Evolutionary conservation across 176 grass and related monocot species (phyloP).

Genomic region (Zoysia pacifica): DNA sequence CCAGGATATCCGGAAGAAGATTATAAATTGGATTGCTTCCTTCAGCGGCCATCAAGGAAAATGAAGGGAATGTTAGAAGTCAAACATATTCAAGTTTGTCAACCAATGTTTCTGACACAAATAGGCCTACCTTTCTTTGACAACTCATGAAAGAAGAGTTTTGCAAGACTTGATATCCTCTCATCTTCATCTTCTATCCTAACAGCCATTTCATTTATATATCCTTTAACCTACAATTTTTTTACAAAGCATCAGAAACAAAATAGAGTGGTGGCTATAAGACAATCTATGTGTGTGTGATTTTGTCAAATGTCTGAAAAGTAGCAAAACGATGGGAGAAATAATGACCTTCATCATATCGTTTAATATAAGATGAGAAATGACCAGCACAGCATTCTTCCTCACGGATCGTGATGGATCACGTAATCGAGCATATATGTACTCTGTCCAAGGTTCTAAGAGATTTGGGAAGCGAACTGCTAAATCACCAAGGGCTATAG

Average conservation of each 20-base stretch:
- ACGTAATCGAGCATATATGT: conserved; percentile 80
- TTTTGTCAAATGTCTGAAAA: not conserved
- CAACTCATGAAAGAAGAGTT: conserved; percentile 98
- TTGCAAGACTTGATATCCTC: conserved; percentile 90
- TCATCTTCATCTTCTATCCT: conserved; percentile 84
- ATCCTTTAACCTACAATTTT: conserved; percentile 78
- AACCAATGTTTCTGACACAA: conserved; percentile 11
- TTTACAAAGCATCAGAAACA: conserved; percentile 4
- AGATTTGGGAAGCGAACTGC: conserved; percentile 93
- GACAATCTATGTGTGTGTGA: not conserved
- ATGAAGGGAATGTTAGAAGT: conserved; percentile 43
- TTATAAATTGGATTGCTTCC: conserved; percentile 99
- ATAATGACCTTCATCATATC: conserved; percentile 96
- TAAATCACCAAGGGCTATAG: conserved; percentile 88
- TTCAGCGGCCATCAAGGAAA: conserved; percentile 41
- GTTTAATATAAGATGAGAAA: conserved; percentile 99
- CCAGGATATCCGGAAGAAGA: conserved; percentile 94
- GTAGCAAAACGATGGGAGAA: conserved; percentile 19
- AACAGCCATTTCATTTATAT: conserved; percentile 96
- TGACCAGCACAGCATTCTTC: conserved; percentile 92
- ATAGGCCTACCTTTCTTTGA: conserved; percentile 86
- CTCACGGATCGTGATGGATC: conserved; percentile 78
- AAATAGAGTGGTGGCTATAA: not conserved
- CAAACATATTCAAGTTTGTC: conserved; percentile 12
- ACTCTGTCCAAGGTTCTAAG: conserved; percentile 93